Conservation (phyloP, 768 basidiomycete genomes). For the Auricularia sp. region DNA sequence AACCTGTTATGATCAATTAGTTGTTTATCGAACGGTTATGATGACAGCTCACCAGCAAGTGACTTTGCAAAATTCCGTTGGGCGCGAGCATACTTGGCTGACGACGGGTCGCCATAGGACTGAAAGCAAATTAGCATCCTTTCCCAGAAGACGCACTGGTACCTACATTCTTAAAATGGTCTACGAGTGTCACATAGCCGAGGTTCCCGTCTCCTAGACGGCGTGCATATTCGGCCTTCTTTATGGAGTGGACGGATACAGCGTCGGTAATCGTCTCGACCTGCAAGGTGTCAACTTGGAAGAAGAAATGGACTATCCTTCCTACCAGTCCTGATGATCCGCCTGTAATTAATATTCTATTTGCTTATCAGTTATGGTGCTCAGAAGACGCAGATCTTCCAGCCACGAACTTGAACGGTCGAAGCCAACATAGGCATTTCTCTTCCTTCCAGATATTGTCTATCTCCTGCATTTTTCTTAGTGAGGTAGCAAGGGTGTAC, state of each 20-base stretch:
- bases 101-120: constrained; percentile 85
- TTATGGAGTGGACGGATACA: constrained; percentile 97
- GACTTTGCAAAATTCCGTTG: constrained; percentile 93
- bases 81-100: constrained; percentile 79
- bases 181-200: constrained; percentile 79
- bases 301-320: neutral
- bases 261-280: constrained; percentile 97
- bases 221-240: constrained; percentile 95
- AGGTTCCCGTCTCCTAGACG: constrained; percentile 69
- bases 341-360: constrained; percentile 81
- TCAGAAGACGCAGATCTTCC: neutral
- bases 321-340: constrained; percentile 71
- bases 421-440: constrained; percentile 83
- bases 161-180: constrained; percentile 82
- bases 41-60: constrained; percentile 39
- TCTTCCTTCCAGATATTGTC: constrained; percentile 93
- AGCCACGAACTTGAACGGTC: constrained; percentile 46
- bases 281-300: neutral
- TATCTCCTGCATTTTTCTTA: constrained; percentile 44
- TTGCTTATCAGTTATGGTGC: neutral
- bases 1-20: constrained; percentile 27
- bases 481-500: neutral
- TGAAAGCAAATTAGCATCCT: constrained; percentile 18
- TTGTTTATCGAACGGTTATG: too few species aligned
- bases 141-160: neutral